Conservation (phyloP, 768 basidiomycete species). For the Xanthoconium purpureum region DNA sequence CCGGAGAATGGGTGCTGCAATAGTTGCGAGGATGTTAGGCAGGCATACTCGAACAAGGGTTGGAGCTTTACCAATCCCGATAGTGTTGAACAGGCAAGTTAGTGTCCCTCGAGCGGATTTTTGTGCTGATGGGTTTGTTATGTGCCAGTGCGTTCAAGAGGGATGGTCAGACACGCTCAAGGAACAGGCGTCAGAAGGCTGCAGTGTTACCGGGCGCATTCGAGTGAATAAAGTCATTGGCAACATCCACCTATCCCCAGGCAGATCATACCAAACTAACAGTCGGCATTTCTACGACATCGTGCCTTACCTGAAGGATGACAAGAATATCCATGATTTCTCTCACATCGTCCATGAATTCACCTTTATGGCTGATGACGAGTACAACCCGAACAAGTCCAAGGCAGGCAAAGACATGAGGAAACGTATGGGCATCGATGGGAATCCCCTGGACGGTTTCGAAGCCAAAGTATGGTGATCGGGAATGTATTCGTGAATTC, state of each 20-base stretch:
- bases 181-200: conserved; percentile 91
- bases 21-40: conserved; percentile 90
- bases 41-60: conserved; percentile 84
- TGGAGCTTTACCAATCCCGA: conserved; percentile 96
- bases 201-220: conserved; percentile 87
- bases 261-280: conserved; percentile 90
- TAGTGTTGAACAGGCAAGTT: conserved; percentile 82
- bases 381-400: conserved; percentile 69
- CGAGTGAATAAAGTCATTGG: conserved; percentile 97
- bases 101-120: not conserved
- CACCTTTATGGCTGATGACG: conserved; percentile 77
- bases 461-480: conserved; percentile 49
- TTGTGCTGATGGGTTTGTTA: not conserved
- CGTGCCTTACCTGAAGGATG: conserved; percentile 91
- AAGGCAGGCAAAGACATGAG: conserved; percentile 60
- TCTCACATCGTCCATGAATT: conserved; percentile 83
- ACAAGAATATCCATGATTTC: conserved; percentile 89
- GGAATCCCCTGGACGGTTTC: conserved; percentile 73
- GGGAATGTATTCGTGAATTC: not conserved
- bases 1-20: conserved; percentile 88
- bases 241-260: conserved; percentile 92
- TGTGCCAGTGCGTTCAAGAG: conserved; percentile 77
- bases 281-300: conserved; percentile 79
- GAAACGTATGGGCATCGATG: conserved; percentile 66
- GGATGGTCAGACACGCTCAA: conserved; percentile 93